phyloP scores from a whole-genome alignment of 495 filamentous ascomycete species.

The Tuber umbilicatum region DNA sequence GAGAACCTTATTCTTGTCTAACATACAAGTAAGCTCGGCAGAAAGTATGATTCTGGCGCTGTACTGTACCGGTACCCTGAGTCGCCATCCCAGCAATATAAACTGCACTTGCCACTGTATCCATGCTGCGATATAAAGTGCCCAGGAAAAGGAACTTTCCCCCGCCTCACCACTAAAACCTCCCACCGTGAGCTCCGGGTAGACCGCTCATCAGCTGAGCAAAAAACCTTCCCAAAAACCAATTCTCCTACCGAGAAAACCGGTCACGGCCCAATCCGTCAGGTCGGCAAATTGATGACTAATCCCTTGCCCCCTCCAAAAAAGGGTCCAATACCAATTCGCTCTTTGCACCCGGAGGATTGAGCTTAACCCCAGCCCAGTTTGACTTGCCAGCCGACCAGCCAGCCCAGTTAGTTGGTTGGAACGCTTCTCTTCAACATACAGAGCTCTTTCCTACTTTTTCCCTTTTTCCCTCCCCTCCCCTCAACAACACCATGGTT shows the following conservation, averaged over 20 bases:
- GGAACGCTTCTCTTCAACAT: neutral
- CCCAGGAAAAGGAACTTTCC: neutral
- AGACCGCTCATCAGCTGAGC: neutral
- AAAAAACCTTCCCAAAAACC: neutral
- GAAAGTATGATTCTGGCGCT: neutral
- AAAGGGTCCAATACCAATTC: slow-evolving; percentile 1
- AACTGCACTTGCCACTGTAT: neutral
- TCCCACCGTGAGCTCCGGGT: neutral
- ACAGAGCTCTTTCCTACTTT: neutral
- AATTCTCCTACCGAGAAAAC: neutral
- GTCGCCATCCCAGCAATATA: neutral
- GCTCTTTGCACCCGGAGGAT: neutral
- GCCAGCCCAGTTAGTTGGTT: slow-evolving; percentile 1
- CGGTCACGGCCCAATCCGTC: neutral
- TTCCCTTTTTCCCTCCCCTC: neutral
- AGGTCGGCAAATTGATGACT: slow-evolving; percentile 1
- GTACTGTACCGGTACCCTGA: too few species aligned
- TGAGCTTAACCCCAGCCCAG: neutral
- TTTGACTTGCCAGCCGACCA: neutral
- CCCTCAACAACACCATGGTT: slow-evolving; percentile 6
- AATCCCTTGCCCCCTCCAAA: neutral
- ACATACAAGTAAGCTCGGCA: neutral
- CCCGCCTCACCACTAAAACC: neutral
- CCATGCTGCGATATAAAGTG: neutral
- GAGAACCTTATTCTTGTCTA: neutral